A percentile compares a stretch with the other conserved stretches of the same genome.
Conservation (phyloP, 192 early-diverging fungal species). For the Podila epigama region DNA sequence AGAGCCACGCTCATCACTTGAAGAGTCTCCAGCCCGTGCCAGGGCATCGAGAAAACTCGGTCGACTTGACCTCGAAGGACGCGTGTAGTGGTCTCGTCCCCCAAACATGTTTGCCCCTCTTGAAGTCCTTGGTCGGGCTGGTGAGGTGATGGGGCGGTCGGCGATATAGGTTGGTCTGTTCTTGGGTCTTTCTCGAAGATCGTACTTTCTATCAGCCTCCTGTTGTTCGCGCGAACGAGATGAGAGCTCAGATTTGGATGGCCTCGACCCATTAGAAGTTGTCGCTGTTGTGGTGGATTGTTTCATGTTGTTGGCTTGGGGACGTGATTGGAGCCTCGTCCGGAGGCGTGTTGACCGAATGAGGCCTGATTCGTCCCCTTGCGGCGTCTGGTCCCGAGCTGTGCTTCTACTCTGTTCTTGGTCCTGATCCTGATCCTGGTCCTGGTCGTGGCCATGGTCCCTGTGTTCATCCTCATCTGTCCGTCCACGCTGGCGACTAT, state of each 20-base stretch:
- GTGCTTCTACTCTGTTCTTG: slow-evolving; percentile 5
- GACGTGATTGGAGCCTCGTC: slow-evolving; percentile 15
- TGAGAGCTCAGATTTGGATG: slow-evolving; percentile 3
- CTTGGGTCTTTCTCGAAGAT: slow-evolving; percentile 39
- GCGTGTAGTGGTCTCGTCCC: slow-evolving; percentile 19
- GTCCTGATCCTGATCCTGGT: slow-evolving; percentile 1
- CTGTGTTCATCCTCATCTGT: not conserved
- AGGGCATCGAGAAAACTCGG: slow-evolving; percentile 23
- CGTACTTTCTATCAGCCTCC: slow-evolving; percentile 36
- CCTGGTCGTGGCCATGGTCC: slow-evolving; percentile 12
- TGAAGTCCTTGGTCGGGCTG: slow-evolving; percentile 25
- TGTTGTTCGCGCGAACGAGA: slow-evolving; percentile 7
- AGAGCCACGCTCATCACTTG: slow-evolving; percentile 23
- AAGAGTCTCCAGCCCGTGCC: slow-evolving; percentile 32
- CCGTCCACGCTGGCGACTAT: not conserved
- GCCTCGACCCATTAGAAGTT: too few relatives aligned
- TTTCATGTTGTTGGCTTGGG: slow-evolving; percentile 16
- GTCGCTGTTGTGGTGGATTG: not conserved
- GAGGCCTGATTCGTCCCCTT: slow-evolving; percentile 14
- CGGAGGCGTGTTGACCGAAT: slow-evolving; percentile 32
- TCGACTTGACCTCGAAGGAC: slow-evolving; percentile 15
- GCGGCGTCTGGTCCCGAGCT: not conserved
- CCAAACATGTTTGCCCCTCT: slow-evolving; percentile 13
- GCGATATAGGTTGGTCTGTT: slow-evolving; percentile 40
- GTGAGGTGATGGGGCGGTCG: slow-evolving; percentile 27